Percentiles rank a stretch among this genome's conserved stretches.
These are phyloP conservation scores for Candolleomyces aberdarensis DNA, from an alignment of 768 basidiomycete species.

Conservation along the genomic window DNA sequence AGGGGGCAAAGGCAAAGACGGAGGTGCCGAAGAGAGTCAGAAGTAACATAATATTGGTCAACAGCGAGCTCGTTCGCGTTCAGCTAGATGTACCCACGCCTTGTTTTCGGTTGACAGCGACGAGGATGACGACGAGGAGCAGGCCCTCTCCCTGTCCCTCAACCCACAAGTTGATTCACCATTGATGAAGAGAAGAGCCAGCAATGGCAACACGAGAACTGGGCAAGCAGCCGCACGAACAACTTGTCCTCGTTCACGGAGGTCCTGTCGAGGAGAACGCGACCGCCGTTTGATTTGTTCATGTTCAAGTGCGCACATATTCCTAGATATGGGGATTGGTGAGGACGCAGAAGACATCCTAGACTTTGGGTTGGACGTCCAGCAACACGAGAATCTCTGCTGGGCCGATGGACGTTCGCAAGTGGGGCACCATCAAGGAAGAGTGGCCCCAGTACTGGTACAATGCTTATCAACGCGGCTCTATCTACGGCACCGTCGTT, in stretches of 20 bases:
- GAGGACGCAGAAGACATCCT: slow-evolving; percentile 95
- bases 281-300: slow-evolving; percentile 98
- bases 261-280: slow-evolving; percentile 85
- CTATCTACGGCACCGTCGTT: slow-evolving; percentile 89
- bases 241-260: slow-evolving; percentile 87
- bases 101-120: slow-evolving; percentile 16
- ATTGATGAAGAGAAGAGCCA: slow-evolving; percentile 52
- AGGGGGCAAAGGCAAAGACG: background rate
- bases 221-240: slow-evolving; percentile 66
- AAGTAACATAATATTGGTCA: too few relatives aligned
- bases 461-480: slow-evolving; percentile 87
- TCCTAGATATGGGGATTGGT: background rate
- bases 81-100: background rate
- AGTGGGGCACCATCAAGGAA: slow-evolving; percentile 88
- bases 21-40: slow-evolving; percentile 70
- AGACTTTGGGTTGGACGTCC: slow-evolving; percentile 99
- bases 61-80: too few relatives aligned
- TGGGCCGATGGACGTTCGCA: slow-evolving; percentile 95
- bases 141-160: slow-evolving; percentile 11
- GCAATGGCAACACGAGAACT: slow-evolving; percentile 75
- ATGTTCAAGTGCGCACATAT: slow-evolving; percentile 95
- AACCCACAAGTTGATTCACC: slow-evolving; percentile 10
- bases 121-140: slow-evolving; percentile 22
- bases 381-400: slow-evolving; percentile 98
- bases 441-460: slow-evolving; percentile 99